Conservation (phyloP, 305 asterid species). For the Rubia tinctorum region DNA sequence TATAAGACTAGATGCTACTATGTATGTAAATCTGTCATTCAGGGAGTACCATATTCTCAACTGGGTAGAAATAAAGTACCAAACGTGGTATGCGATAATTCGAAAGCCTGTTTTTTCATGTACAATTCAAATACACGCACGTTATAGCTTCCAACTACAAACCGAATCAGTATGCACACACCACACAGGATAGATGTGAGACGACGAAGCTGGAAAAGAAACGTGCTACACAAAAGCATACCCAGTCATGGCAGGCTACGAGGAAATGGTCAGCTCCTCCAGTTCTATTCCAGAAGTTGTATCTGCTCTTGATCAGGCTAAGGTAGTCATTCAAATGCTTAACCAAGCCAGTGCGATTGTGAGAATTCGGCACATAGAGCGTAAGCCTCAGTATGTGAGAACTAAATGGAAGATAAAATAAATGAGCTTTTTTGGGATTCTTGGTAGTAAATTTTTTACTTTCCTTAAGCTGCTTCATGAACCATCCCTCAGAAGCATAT, state of each 20-base stretch:
- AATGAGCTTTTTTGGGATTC: not conserved
- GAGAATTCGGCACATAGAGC: not conserved
- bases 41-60: not conserved
- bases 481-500: slow-evolving; percentile 10
- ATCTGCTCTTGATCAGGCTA: slow-evolving; percentile 2
- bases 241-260: slow-evolving; percentile 10
- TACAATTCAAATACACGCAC: too few relatives aligned
- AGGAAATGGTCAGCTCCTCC: slow-evolving; percentile 14
- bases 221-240: not conserved
- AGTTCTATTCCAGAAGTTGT: slow-evolving; percentile 4
- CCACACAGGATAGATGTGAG: too few relatives aligned
- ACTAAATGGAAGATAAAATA: slow-evolving; percentile 8
- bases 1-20: not conserved
- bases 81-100: too few relatives aligned
- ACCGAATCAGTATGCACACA: too few relatives aligned
- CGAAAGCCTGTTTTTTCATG: too few relatives aligned
- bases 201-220: too few relatives aligned
- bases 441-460: not conserved
- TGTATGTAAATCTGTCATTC: not conserved
- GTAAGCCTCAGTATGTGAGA: not conserved
- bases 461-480: slow-evolving; percentile 5
- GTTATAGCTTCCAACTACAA: too few relatives aligned
- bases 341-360: not conserved
- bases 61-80: too few relatives aligned
- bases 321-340: not conserved